Base-by-base conservation (phyloP, 768 basidiomycete genomes). In the Boletus rubropictus region DNA sequence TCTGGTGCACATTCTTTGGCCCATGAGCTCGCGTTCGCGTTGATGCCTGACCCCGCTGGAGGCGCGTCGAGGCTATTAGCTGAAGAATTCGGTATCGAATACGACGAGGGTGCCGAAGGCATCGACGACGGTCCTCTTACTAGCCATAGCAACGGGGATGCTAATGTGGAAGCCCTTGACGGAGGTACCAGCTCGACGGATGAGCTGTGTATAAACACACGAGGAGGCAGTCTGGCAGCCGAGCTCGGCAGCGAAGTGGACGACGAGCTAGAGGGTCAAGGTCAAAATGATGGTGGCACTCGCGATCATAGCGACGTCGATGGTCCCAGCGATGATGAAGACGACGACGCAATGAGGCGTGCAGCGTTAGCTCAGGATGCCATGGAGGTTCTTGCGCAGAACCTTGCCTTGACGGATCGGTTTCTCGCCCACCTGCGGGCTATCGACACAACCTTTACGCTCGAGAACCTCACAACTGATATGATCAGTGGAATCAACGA, bases 71-170 rank as follows among this genome's bases (percentile, higher is more conserved):
- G 80, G 63, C 65, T 89, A 27, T 73, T 92, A 5, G 86, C 86
- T 11, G 89, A 91, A 66, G 90, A 92, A 65, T 88, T 92, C 53
- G 89, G 89, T 9, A 84, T 92, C 51, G 89, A 91, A 60, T 90
- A 86, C 54, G 89, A 91, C 51, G 87, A 89, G 61, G 88, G 86
- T 37, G 86, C 85, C 24, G 86, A 89, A 67, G 86, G 85, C 32
- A 86, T 85, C 46, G 89, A 78, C 47, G 63, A 60, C 28, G 52
- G 51, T 37, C 54, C 51, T 25, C 53, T 63, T 20, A 67, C 42
- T n/a, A 40, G 36, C 33, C 59, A 59, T 29, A 22, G 69, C 50
- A 55, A 60, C 24, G 62, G 66, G 32, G 50, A 60, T 3, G 52
- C 53, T 14, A 36, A 62, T 17, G 52, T 65, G 7, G 49, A 55